Conservation (phyloP, 371 early-diverging fungal genomes). For the Dichotomocladium elegans region DNA sequence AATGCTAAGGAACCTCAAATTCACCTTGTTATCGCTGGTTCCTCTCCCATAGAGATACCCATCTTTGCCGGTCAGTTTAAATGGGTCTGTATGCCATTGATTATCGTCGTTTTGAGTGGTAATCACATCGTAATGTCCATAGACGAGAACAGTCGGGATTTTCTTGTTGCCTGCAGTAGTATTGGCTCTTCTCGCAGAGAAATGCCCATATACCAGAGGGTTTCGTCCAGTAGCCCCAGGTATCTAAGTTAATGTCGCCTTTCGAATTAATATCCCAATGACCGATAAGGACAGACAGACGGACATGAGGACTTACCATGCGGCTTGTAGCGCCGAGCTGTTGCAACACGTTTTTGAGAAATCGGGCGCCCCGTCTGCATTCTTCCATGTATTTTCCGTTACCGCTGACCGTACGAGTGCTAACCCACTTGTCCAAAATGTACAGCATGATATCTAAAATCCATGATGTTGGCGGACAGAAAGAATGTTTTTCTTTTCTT, state of each 20-base stretch:
- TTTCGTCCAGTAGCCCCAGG: constrained; percentile 65
- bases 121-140: constrained; percentile 88
- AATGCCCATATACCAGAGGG: constrained; percentile 75
- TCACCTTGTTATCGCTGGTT: constrained; percentile 75
- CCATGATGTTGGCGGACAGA: background rate
- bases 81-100: constrained; percentile 53
- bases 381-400: constrained; percentile 62
- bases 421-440: constrained; percentile 70
- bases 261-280: background rate
- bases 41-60: constrained; percentile 82
- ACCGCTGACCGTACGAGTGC: constrained; percentile 69
- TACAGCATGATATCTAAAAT: constrained; percentile 56
- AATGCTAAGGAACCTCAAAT: background rate
- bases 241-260: constrained; percentile 21
- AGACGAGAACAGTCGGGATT: constrained; percentile 63
- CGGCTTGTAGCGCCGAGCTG: constrained; percentile 73
- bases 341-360: constrained; percentile 62
- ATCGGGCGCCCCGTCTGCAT: constrained; percentile 74
- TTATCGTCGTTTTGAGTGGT: constrained; percentile 53
- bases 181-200: constrained; percentile 37
- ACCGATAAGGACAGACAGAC: too few species aligned
- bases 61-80: constrained; percentile 51
- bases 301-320: constrained; percentile 51
- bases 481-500: background rate
- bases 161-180: constrained; percentile 4